Evolutionary conservation across 2,329 filamentous ascomycete species (phyloP).

Genomic region (Chaetomium globosum): DNA sequence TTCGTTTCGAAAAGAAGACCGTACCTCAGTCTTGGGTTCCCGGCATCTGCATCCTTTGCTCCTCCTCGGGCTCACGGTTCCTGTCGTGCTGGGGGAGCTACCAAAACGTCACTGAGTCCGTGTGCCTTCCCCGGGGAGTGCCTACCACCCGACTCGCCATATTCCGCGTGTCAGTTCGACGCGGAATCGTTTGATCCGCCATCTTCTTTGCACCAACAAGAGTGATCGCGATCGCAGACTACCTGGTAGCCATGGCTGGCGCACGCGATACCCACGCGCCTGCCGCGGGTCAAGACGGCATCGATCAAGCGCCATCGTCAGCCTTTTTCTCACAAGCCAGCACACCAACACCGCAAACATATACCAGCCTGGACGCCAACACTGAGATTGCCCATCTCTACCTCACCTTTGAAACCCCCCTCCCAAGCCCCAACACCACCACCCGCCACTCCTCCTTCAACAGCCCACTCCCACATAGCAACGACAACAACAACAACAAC

Average conservation of each 20-base stretch:
- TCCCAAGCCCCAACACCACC: conserved; percentile 41
- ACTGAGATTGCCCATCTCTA: conserved; percentile 45
- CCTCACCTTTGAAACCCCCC: conserved; percentile 46
- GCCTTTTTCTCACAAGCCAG: background rate
- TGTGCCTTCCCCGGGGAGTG: background rate
- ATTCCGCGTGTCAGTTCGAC: background rate
- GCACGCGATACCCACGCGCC: background rate
- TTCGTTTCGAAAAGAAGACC: background rate
- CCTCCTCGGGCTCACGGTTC: background rate
- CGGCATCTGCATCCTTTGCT: background rate
- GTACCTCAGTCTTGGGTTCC: background rate
- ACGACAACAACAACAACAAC: background rate
- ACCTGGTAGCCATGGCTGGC: conserved; percentile 8
- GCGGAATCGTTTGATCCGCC: background rate
- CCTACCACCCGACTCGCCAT: background rate
- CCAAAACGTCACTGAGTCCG: background rate
- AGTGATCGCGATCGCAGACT: background rate
- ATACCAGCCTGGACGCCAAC: conserved; percentile 8
- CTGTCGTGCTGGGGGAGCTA: background rate
- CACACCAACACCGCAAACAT: conserved; percentile 13
- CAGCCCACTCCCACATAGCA: conserved; percentile 1
- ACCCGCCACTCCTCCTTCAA: conserved; percentile 10
- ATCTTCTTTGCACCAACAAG: background rate
- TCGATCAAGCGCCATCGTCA: background rate
- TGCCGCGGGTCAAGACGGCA: background rate